Conservation (phyloP, 345 rosid species). For the Raphanus sativus region DNA sequence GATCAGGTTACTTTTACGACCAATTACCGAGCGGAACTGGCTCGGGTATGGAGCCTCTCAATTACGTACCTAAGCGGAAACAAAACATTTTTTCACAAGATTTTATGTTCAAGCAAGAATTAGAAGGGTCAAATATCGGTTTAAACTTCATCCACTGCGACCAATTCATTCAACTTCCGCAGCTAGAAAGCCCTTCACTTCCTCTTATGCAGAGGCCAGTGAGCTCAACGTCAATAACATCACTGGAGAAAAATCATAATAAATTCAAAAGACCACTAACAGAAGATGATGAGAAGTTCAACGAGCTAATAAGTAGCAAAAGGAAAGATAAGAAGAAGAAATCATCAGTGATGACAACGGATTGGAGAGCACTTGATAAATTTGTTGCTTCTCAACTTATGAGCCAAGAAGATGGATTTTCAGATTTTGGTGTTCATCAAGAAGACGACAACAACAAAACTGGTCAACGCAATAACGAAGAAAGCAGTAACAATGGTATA, state of each 20-base stretch:
- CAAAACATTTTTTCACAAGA: slow-evolving; percentile 46
- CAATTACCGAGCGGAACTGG: slow-evolving; percentile 56
- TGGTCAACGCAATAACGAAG: slow-evolving; percentile 10
- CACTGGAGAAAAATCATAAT: slow-evolving; percentile 34
- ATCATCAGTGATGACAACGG: slow-evolving; percentile 48
- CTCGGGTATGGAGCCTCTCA: slow-evolving; percentile 54
- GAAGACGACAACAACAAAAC: not conserved
- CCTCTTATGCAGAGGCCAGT: slow-evolving; percentile 57
- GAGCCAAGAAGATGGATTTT: slow-evolving; percentile 61
- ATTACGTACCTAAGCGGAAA: slow-evolving; percentile 50
- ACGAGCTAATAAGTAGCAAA: slow-evolving; percentile 16
- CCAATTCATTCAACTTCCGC: slow-evolving; percentile 79
- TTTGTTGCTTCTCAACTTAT: slow-evolving; percentile 88
- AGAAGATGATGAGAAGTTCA: slow-evolving; percentile 34
- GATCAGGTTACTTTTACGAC: slow-evolving; percentile 62
- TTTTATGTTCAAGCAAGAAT: slow-evolving; percentile 75
- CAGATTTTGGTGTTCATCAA: slow-evolving; percentile 38
- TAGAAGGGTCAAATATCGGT: slow-evolving; percentile 52
- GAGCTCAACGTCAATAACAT: slow-evolving; percentile 23
- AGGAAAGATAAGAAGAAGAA: slow-evolving; percentile 32
- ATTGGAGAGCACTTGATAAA: slow-evolving; percentile 89
- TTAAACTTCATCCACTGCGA: slow-evolving; percentile 53
- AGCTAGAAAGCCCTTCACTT: slow-evolving; percentile 81
- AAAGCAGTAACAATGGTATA: slow-evolving; percentile 14
- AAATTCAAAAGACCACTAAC: slow-evolving; percentile 21